Evolutionary conservation across 202 grass and related monocot species (phyloP), one percentile per base, ranked within the genome.

Genomic region (Elaeis oleifera): DNA sequence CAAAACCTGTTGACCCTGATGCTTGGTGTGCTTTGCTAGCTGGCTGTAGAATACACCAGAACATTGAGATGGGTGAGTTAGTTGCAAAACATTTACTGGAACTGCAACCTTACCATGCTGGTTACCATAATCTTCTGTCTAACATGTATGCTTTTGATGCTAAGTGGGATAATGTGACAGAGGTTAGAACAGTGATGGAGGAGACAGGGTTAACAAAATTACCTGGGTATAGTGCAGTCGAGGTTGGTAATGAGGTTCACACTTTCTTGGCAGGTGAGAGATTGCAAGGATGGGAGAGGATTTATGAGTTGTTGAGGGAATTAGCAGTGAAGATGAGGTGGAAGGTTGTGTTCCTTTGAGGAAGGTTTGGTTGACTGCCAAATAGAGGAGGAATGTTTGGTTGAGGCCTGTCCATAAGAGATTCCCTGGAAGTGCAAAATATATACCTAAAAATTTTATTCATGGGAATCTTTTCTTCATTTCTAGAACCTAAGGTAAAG

Each of bases 1-100:
- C 23, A 59, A 68, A 61, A 17, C 70, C 14, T 51, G 73, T 60
- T 59, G 58, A 22, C 53, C 73, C 77, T 49, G 70, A 71, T 69
- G 51, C 75, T 61, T 86, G 76, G 87, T 85, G 87, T 72, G 72
- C 87, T 21, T 82, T 83, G 65, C 87, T 86, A 68, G 76, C 82
- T 68, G 79, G 69, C 19, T 90, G 83, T 31, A 80, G 71, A 54
- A 61, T 27, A 75, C 79, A 90, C 25, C 71, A 39, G 54, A 53
- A 55, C 51, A 70, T 71, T 68, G 63, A 76, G 65, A 85, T 83
- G 15, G 59, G 69, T 13, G 58, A 69, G 61, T 36, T 60, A 24
- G 76, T 77, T n/a, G 79, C 87, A 22, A 71, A 51, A 4, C 60
- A 74, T 16, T 57, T 90, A 16, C 26, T 86, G 14, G 51, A 67